Conservation (phyloP, 805 yeast genomes). For the Zygoascus tannicola region DNA sequence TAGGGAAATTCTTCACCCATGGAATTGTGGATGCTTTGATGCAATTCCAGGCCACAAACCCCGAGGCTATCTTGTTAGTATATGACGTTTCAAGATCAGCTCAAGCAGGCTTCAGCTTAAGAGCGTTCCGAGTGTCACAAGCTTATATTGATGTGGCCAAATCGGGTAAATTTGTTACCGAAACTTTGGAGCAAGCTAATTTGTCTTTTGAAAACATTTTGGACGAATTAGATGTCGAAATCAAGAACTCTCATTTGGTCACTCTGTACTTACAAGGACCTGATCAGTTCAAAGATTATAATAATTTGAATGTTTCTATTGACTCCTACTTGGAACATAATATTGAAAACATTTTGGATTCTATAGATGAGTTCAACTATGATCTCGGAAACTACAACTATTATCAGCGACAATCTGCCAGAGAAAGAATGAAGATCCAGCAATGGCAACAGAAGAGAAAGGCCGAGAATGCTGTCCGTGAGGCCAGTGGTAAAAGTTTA, state of each 20-base stretch:
- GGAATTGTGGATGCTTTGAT: conserved; percentile 57
- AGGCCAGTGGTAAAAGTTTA: conserved; percentile 44
- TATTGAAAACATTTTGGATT: conserved; percentile 55
- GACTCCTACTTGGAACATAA: conserved; percentile 35
- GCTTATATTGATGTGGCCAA: conserved; percentile 45
- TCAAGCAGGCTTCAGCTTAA: conserved; percentile 51
- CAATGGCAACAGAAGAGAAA: conserved; percentile 69
- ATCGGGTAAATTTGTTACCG: conserved; percentile 54
- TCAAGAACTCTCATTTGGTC: conserved; percentile 61
- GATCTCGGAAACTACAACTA: conserved; percentile 74
- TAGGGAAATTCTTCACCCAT: conserved; percentile 62
- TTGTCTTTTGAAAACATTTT: conserved; percentile 58
- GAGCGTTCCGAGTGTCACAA: conserved; percentile 59
- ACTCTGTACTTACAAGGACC: conserved; percentile 39
- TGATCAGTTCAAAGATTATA: conserved; percentile 22
- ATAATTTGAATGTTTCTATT: conserved; percentile 34
- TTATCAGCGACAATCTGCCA: conserved; percentile 64
- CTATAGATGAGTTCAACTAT: conserved; percentile 66
- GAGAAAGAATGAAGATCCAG: conserved; percentile 58
- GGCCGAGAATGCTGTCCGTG: conserved; percentile 54
- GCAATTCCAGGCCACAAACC: conserved; percentile 49
- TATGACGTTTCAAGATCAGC: conserved; percentile 62
- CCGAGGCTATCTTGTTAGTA: conserved; percentile 43
- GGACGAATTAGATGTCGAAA: conserved; percentile 57
- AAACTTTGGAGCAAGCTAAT: conserved; percentile 48